phyloP scores from a whole-genome alignment of 2,329 filamentous ascomycete species.

The Bipolaris zeicola region DNA sequence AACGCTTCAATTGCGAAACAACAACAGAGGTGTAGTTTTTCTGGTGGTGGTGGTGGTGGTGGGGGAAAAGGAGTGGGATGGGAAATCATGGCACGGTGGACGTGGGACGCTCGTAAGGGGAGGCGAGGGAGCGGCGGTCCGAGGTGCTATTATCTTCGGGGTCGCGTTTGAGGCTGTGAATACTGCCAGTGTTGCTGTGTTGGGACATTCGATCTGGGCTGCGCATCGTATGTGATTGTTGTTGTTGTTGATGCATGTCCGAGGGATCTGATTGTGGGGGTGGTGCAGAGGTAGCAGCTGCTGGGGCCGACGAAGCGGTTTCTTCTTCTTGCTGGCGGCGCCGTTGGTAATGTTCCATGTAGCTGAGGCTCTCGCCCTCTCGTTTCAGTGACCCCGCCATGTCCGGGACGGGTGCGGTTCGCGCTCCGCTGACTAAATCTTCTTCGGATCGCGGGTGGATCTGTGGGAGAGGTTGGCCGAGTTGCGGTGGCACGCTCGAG shows the following conservation, averaged over 20 bases:
- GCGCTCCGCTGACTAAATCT: conserved; percentile 44
- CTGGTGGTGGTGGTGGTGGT: too few species aligned
- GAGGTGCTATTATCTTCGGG: conserved; percentile 24
- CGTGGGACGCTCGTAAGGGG: conserved; percentile 15
- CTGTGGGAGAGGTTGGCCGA: conserved; percentile 40
- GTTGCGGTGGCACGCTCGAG: conserved; percentile 45
- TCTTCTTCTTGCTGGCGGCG: conserved; percentile 38
- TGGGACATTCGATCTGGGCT: conserved; percentile 45
- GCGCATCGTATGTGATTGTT: conserved; percentile 9
- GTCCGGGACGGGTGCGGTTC: conserved; percentile 41
- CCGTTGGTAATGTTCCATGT: conserved; percentile 41
- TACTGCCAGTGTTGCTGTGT: conserved; percentile 42
- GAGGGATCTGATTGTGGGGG: conserved; percentile 25
- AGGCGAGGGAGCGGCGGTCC: too few species aligned
- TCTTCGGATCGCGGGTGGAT: conserved; percentile 41
- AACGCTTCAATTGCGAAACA: too few species aligned
- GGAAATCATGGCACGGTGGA: conserved; percentile 7
- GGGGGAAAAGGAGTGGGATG: too few species aligned
- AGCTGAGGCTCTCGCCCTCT: conserved; percentile 34
- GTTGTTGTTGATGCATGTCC: conserved; percentile 32
- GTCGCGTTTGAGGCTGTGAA: conserved; percentile 44
- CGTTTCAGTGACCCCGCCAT: conserved; percentile 37
- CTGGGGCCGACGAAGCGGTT: conserved; percentile 4
- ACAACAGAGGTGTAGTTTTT: too few species aligned
- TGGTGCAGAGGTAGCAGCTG: conserved; percentile 8